Evolutionary conservation across 352 stramenopile genomes (phyloP).

Genomic region (Pythium graminicola): DNA sequence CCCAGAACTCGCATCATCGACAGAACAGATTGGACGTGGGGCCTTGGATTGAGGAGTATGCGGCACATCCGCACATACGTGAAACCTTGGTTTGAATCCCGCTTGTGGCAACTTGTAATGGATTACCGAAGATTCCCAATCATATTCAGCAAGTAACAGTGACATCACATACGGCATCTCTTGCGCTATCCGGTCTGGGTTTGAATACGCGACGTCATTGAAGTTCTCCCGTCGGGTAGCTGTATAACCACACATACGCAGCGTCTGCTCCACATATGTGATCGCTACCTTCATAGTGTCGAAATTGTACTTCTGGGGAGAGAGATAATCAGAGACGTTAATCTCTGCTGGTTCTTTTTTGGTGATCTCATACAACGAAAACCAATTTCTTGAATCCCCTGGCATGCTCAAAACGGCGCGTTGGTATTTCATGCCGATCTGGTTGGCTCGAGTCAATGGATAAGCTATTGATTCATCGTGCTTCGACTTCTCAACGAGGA

Average conservation of each 20-base stretch:
- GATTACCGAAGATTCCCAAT: slow-evolving; percentile 4
- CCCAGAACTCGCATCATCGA: not conserved
- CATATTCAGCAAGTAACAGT: not conserved
- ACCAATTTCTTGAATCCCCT: slow-evolving; percentile 1
- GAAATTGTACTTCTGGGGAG: not conserved
- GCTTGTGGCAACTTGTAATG: not conserved
- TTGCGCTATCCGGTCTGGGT: slow-evolving; percentile 1
- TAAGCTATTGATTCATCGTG: not conserved
- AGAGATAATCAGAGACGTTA: not conserved
- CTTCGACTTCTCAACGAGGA: not conserved
- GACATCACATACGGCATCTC: slow-evolving; percentile 8
- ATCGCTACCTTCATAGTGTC: not conserved
- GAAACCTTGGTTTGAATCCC: not conserved
- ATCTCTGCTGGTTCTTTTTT: slow-evolving; percentile 2
- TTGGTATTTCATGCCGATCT: not conserved
- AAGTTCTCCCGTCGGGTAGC: not conserved
- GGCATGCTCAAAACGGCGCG: not conserved
- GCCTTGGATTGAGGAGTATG: not conserved
- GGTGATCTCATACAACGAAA: slow-evolving; percentile 6
- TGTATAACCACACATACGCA: not conserved
- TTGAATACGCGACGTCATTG: not conserved
- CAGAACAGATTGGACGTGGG: too few species aligned
- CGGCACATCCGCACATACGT: not conserved
- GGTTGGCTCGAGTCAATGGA: not conserved
- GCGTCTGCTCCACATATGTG: not conserved